Conservation (phyloP, 768 basidiomycete species). For the Russula sp. region DNA sequence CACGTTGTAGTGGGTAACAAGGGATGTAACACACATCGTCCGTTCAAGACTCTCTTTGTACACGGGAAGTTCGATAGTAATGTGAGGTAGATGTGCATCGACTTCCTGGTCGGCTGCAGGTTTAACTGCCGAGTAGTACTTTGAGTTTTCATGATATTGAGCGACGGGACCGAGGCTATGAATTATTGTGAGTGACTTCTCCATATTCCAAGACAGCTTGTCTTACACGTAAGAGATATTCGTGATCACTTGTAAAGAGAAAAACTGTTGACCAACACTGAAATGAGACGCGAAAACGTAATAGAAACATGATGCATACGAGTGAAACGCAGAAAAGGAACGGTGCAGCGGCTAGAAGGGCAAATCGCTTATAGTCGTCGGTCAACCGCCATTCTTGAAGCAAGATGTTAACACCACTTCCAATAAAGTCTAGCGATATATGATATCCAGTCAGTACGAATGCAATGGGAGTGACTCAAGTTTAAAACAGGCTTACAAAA, state of each 20-base stretch:
- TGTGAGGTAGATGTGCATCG: constrained; percentile 64
- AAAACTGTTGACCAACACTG: constrained; percentile 50
- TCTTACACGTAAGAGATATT: constrained; percentile 64
- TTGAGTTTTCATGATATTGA: constrained; percentile 81
- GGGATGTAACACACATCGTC: constrained; percentile 60
- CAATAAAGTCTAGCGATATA: constrained; percentile 57
- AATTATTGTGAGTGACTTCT: constrained; percentile 10
- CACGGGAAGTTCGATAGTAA: constrained; percentile 81
- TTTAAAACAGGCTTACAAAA: constrained; percentile 45
- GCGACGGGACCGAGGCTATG: constrained; percentile 75
- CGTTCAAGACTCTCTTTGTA: constrained; percentile 83
- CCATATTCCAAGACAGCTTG: constrained; percentile 9
- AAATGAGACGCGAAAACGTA: not conserved
- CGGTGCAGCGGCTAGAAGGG: constrained; percentile 60
- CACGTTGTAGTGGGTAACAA: not conserved
- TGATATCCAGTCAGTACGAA: not conserved
- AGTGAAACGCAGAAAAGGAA: constrained; percentile 74
- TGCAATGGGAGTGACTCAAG: not conserved
- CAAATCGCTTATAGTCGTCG: constrained; percentile 59
- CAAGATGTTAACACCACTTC: constrained; percentile 54
- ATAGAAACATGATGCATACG: constrained; percentile 41
- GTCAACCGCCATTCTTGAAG: constrained; percentile 71
- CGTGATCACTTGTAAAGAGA: constrained; percentile 64
- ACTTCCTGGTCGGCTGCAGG: constrained; percentile 61
- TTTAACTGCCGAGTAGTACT: constrained; percentile 71